Conservation (phyloP, 306 rosid species). For the Pachyrhizus erosus region DNA sequence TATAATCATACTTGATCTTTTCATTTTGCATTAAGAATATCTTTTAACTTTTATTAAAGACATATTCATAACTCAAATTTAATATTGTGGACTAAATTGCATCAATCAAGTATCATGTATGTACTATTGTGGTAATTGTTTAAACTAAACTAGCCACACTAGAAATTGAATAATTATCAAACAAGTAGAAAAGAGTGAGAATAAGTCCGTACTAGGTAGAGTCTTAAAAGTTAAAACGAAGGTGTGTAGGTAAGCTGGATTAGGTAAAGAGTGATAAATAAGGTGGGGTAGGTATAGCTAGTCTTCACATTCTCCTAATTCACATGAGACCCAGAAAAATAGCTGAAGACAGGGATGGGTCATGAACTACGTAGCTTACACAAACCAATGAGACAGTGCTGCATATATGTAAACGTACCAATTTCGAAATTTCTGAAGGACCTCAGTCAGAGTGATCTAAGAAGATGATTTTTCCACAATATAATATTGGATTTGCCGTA, state of each 20-base stretch:
- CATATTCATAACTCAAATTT: no score
- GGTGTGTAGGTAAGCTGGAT: conserved; percentile 6
- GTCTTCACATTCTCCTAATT: neutral
- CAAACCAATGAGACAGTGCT: neutral
- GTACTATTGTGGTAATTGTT: no score
- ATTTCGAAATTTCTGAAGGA: conserved; percentile 43
- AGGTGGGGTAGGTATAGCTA: neutral
- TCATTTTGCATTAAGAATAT: no score
- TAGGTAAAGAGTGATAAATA: conserved; percentile 22
- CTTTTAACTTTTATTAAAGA: no score
- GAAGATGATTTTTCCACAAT: conserved; percentile 6
- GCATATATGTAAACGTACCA: conserved; percentile 30
- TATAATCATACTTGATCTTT: no score
- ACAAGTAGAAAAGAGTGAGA: neutral
- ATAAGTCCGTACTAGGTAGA: neutral
- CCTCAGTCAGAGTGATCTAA: conserved; percentile 15
- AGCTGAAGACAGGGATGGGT: conserved; percentile 46
- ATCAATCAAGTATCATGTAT: no score
- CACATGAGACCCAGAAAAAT: conserved; percentile 42
- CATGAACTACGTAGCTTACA: conserved; percentile 11
- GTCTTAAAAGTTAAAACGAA: neutral
- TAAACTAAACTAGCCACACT: no score
- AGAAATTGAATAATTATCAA: neutral
- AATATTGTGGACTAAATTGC: no score
- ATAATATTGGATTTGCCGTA: conserved; percentile 29